A percentile compares a stretch with the other conserved stretches of the same genome.
These are phyloP conservation scores for Hortaea werneckii DNA, from an alignment of 2,329 filamentous ascomycete genomes.

Conservation along the genomic window DNA sequence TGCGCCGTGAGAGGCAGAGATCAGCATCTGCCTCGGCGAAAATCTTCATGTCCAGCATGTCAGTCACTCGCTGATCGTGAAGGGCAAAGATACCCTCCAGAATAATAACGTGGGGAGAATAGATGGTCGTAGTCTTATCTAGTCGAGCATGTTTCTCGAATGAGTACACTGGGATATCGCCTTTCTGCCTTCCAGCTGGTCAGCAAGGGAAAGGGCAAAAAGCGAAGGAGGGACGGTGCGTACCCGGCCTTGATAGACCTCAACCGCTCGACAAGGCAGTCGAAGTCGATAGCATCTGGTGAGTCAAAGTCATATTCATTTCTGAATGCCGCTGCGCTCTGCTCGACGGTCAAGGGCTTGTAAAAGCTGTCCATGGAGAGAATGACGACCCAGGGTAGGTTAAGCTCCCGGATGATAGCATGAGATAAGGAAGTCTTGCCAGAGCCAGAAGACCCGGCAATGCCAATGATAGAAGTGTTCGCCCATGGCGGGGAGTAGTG, in stretches of 20 bases:
- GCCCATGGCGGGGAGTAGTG: slow-evolving; percentile 94
- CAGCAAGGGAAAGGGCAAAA: slow-evolving; percentile 2
- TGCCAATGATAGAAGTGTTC: slow-evolving; percentile 89
- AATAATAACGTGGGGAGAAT: slow-evolving; percentile 91
- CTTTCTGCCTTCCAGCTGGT: slow-evolving; percentile 53
- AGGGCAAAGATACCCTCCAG: slow-evolving; percentile 93
- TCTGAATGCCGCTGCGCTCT: slow-evolving; percentile 68
- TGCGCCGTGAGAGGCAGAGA: slow-evolving; percentile 78
- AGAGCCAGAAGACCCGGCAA: slow-evolving; percentile 90
- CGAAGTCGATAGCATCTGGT: slow-evolving; percentile 90
- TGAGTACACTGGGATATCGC: slow-evolving; percentile 89
- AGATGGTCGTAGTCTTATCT: slow-evolving; percentile 73
- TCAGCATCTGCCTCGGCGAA: slow-evolving; percentile 96
- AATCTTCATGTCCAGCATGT: slow-evolving; percentile 90
- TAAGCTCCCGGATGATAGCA: slow-evolving; percentile 80
- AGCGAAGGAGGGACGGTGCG: slow-evolving; percentile 14
- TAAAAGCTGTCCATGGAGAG: slow-evolving; percentile 98
- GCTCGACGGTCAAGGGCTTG: slow-evolving; percentile 70
- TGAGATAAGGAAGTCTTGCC: slow-evolving; percentile 90
- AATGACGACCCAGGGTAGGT: slow-evolving; percentile 96
- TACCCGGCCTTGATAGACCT: slow-evolving; percentile 87
- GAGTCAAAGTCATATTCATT: slow-evolving; percentile 97
- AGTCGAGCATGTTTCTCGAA: slow-evolving; percentile 83
- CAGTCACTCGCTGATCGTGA: slow-evolving; percentile 74
- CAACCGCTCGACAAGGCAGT: slow-evolving; percentile 69